Conservation (phyloP, 306 rosid species). For the Prunus fruticosa region DNA sequence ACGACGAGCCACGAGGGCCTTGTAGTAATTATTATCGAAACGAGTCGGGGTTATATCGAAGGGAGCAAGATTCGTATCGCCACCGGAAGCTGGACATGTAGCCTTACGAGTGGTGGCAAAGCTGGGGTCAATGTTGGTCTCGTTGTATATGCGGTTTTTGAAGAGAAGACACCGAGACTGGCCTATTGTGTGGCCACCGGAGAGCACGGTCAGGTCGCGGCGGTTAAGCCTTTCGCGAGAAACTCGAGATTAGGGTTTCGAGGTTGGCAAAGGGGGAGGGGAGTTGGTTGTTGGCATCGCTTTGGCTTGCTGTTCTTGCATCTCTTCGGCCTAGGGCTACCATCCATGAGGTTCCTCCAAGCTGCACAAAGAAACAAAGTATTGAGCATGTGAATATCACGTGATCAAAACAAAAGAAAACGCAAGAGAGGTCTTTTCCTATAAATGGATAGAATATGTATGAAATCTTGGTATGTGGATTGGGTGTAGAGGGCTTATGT, state of each 20-base stretch:
- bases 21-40: slow-evolving; percentile 64
- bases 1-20: slow-evolving; percentile 39
- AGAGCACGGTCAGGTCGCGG: slow-evolving; percentile 61
- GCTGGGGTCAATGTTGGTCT: slow-evolving; percentile 47
- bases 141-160: slow-evolving; percentile 61
- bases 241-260: slow-evolving; percentile 38
- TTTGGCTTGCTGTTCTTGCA: slow-evolving; percentile 67
- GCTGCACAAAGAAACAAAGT: slow-evolving; percentile 23
- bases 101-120: slow-evolving; percentile 43
- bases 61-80: slow-evolving; percentile 59
- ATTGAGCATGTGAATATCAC: neutral
- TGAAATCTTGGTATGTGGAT: too few species aligned
- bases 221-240: slow-evolving; percentile 42
- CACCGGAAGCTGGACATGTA: slow-evolving; percentile 53
- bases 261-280: slow-evolving; percentile 56
- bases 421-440: too few species aligned
- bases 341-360: slow-evolving; percentile 71
- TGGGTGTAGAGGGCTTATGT: neutral
- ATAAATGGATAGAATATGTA: too few species aligned
- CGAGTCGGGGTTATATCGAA: slow-evolving; percentile 33
- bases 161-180: slow-evolving; percentile 46
- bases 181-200: slow-evolving; percentile 76
- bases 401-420: neutral
- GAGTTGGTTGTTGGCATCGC: slow-evolving; percentile 51
- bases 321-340: slow-evolving; percentile 72